Conservation (phyloP, 148 eudicot genomes). For the Mesembryanthemum crystallinum region DNA sequence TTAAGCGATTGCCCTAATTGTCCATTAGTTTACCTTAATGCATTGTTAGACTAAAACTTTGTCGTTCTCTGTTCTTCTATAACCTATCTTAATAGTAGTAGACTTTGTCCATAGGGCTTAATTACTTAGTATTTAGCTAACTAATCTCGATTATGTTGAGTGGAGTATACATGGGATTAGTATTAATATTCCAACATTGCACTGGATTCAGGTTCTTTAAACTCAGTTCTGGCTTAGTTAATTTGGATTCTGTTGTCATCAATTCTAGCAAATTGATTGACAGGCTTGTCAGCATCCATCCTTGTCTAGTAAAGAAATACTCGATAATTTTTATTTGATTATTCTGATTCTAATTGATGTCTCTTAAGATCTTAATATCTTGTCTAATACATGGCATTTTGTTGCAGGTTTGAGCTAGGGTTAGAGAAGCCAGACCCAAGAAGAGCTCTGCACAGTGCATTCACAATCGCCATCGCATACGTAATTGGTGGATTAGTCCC, state of each 20-base stretch:
- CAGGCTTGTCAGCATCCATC: constrained; percentile 5
- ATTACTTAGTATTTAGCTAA: not conserved
- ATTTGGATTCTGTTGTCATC: constrained; percentile 3
- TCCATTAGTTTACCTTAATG: no score
- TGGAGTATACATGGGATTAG: not conserved
- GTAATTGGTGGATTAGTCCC: constrained; percentile 83
- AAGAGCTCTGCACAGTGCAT: constrained; percentile 82
- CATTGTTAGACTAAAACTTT: no score
- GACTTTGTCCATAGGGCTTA: not conserved
- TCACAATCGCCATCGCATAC: constrained; percentile 81
- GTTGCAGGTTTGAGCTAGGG: constrained; percentile 84
- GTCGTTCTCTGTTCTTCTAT: no score
- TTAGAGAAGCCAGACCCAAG: constrained; percentile 95
- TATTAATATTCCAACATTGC: not conserved
- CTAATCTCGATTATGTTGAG: not conserved
- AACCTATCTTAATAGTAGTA: no score
- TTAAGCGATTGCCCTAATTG: no score
- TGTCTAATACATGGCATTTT: not conserved
- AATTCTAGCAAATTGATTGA: constrained; percentile 14
- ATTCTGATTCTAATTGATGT: not conserved
- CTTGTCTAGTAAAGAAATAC: no score
- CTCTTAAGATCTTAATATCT: no score
- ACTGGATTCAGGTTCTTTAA: not conserved
- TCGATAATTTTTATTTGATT: not conserved
- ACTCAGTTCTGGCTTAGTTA: not conserved